Base-by-base conservation (phyloP, 2,329 filamentous ascomycete genomes). In the Fusarium sp. region DNA sequence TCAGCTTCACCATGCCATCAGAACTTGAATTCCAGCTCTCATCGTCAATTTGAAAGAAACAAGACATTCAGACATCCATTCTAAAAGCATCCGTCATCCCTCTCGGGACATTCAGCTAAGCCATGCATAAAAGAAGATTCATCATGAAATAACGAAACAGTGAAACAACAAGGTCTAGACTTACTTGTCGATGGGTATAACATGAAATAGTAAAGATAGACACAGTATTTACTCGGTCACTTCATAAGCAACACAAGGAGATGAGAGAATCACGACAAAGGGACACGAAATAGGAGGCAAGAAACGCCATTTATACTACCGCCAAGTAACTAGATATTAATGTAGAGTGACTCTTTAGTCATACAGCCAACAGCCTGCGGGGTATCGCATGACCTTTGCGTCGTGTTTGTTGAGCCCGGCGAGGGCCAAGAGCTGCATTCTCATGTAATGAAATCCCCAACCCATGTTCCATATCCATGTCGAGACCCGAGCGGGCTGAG, bases 61-160 rank as follows among this genome's bases (percentile, higher is more conserved):
- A 37, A 47, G 27, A 62, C 22, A 43, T 52, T 81, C 79, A 81
- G 79, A 76, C 62, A 78, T 80, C 72, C 79, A 80, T 80, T 81
- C 71, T 79, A 70, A 15, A 70, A 68, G 70, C 76, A 79, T 80
- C 78, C 69, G 58, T 67, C 57, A 63, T 63, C 71, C 73, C 69
- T 70, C 58, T 65, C 43, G 69, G 72, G 71, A 73, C 64, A 68
- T 79, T 81, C 79, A 81, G 80, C 66, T 81, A 81, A 81, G 80
- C 80, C 80, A 81, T 81, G 79, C 79, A 78, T 77, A 73, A 38
- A 73, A 75, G 67, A 73, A 54, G 50, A 72, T 75, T 81, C 78
- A 81, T 81, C 80, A 81, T 74, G 17, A 67, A 66, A 65, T 38
- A 22, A 52, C 10, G 54, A 38, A 40, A 66, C 14, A 37, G 7